Conservation (phyloP, 352 stramenopile species). For the Globisporangium ultimum region DNA sequence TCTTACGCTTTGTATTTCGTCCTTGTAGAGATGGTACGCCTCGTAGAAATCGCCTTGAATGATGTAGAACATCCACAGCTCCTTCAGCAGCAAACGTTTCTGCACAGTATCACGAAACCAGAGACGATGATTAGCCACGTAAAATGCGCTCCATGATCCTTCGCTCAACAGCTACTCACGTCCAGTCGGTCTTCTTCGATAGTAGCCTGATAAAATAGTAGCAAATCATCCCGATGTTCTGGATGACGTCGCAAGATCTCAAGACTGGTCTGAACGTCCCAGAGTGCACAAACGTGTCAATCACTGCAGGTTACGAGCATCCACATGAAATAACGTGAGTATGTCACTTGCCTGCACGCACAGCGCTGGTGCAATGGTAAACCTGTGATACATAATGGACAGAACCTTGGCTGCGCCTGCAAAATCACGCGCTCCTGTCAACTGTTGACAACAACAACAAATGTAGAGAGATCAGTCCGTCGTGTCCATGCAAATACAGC, state of each 20-base stretch:
- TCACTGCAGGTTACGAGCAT: neutral
- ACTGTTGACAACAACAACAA: slow-evolving; percentile 19
- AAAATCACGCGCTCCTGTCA: slow-evolving; percentile 70
- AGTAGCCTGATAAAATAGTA: slow-evolving; percentile 52
- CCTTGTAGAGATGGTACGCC: slow-evolving; percentile 72
- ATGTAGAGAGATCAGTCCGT: neutral
- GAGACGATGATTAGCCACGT: too few relatives aligned
- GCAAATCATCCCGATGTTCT: slow-evolving; percentile 44
- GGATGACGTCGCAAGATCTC: slow-evolving; percentile 66
- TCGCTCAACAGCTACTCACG: slow-evolving; percentile 21
- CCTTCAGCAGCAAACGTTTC: slow-evolving; percentile 66
- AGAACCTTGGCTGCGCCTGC: slow-evolving; percentile 62
- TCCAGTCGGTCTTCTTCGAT: slow-evolving; percentile 43
- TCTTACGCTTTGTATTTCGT: slow-evolving; percentile 54
- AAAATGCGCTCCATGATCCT: neutral
- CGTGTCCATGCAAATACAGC: neutral
- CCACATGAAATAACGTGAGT: neutral
- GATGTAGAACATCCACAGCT: slow-evolving; percentile 72
- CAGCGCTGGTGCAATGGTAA: slow-evolving; percentile 43
- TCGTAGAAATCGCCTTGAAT: slow-evolving; percentile 76
- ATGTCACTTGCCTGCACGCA: slow-evolving; percentile 56
- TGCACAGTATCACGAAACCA: slow-evolving; percentile 9
- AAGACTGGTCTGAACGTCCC: slow-evolving; percentile 47
- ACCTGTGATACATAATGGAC: slow-evolving; percentile 65
- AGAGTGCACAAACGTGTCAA: too few relatives aligned